Base-by-base conservation (phyloP, 495 filamentous ascomycete genomes). In the Pseudoneurospora amorphoporcata region DNA sequence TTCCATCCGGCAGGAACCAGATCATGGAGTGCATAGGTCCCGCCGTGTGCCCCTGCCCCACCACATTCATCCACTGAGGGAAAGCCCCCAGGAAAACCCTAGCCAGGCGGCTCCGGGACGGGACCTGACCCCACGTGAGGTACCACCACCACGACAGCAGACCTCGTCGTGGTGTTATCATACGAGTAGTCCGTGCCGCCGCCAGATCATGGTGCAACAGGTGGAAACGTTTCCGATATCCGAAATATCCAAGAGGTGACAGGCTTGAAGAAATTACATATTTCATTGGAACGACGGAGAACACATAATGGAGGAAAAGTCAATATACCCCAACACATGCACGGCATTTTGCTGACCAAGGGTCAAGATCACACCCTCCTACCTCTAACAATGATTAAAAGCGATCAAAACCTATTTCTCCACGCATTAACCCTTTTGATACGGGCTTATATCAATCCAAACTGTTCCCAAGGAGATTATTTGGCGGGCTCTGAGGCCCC, bases 1-100 rank as follows among this genome's bases (percentile, higher is more conserved):
- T 39, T 70, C 73, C 73, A 76, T 58, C 75, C 73, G 73, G 73
- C 35, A 68, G 73, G 74, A 45, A 45, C 42, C 69, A 61, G 53
- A 61, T 61, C 53, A 61, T 61, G 53, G 53, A 61, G 53, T 61
- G 29, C 53, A 61, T 32, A 12, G 53, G 53, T 32, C 53, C 53
- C 53, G 53, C 29, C 35, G 53, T 61, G 53, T 61, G 29, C 35
- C 35, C 35, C 35, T 61, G 53, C 53, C 53, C 53, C 53, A 61
- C 53, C 53, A 8, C 35, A 8, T 61, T 61, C 53, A 61, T 61
- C 53, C 53, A 61, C 53, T 17, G 53, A 61, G 53, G 29, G 53
- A 61, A 53, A 61, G 53, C 53, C 53, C 53, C 32, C 29, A 61
- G 53, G 14, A 16, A 14, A 61, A 61, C 53, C 53, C 53, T 61